Base-by-base conservation (phyloP, 2,329 filamentous ascomycete species). In the Fusarium xyrophilum region DNA sequence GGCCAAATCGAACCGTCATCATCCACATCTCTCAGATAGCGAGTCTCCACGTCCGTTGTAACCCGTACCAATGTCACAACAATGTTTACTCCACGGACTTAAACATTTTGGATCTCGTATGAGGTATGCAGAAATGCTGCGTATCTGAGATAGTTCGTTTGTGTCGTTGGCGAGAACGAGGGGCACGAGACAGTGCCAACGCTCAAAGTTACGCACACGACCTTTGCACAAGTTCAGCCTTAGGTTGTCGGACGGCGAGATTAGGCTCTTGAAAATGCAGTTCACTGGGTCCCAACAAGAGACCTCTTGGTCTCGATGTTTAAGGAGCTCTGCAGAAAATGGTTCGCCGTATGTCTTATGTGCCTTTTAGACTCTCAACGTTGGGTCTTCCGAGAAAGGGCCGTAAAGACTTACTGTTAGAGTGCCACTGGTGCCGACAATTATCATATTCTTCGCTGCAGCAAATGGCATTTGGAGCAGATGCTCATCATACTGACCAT, bases 391-490 rank as follows among this genome's bases (percentile, higher is more conserved):
- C 15, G 7, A 17, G 17, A 13, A 13, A 5, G 7, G 7, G 7
- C 13, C 10, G 7, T 7, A 17, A 2, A 7, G 3, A n/a, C 30
- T 13, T 13, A 36, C 46, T 25, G 28, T 23, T 6, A 50, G 32
- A 50, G 15, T 36, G 2, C 47, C 47, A 3, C 8, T 19, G 0
- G 36, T 25, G 0, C 47, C 47, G 2, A 36, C 1, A 0, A 51
- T 51, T 0, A 6, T 14, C 25, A 51, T 51, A 0, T 19, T 10
- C 0, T 56, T 8, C 0, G 43, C 14, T 0, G 2, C 14, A 17
- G 27, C 10, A 2, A 46, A 46, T 11, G 43, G n/a, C 10, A 46
- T 2, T 30, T 3, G 21, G 1, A 21, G 0, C 12, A 46, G 3
- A 5, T 30, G 19, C 14, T 2, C 0, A 13, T 0, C 43, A 1